Evolutionary conservation across 148 eudicot genomes (phyloP).

Genomic region (Cornus controversa): DNA sequence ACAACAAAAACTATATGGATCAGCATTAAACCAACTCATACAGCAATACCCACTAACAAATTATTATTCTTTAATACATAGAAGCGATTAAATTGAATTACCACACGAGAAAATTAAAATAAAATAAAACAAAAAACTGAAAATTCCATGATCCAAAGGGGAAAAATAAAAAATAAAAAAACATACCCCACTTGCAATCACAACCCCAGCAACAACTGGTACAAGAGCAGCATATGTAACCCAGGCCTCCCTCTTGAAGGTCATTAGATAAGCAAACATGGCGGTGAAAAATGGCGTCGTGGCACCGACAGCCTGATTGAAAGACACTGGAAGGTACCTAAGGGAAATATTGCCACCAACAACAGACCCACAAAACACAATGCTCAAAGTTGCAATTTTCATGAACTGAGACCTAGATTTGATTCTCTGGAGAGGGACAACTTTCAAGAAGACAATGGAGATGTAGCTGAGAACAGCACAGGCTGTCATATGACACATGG

Average conservation of each 20-base stretch:
- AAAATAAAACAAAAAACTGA: neutral
- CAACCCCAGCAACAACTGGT: conserved; percentile 94
- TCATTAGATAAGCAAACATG: conserved; percentile 79
- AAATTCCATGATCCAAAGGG: neutral
- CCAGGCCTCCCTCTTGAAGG: conserved; percentile 84
- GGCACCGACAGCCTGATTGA: conserved; percentile 97
- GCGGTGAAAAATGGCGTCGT: conserved; percentile 99
- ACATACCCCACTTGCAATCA: conserved; percentile 95
- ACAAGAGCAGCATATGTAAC: conserved; percentile 76
- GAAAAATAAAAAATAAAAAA: neutral
- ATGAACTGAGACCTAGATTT: conserved; percentile 68
- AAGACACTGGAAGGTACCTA: conserved; percentile 74
- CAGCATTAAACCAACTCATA: conserved; percentile 7
- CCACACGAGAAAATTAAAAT: neutral
- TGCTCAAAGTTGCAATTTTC: conserved; percentile 61
- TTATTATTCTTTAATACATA: neutral
- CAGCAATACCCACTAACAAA: conserved; percentile 16
- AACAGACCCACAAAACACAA: conserved; percentile 89
- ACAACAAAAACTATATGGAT: neutral
- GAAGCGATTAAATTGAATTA: neutral
- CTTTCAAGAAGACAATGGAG: conserved; percentile 58
- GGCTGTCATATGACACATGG: conserved; percentile 97
- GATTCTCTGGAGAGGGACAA: conserved; percentile 72
- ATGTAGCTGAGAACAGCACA: conserved; percentile 80
- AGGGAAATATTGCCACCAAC: conserved; percentile 92